Base-by-base conservation (phyloP, 164 flowering plant species). In the Magnolia sinica region DNA sequence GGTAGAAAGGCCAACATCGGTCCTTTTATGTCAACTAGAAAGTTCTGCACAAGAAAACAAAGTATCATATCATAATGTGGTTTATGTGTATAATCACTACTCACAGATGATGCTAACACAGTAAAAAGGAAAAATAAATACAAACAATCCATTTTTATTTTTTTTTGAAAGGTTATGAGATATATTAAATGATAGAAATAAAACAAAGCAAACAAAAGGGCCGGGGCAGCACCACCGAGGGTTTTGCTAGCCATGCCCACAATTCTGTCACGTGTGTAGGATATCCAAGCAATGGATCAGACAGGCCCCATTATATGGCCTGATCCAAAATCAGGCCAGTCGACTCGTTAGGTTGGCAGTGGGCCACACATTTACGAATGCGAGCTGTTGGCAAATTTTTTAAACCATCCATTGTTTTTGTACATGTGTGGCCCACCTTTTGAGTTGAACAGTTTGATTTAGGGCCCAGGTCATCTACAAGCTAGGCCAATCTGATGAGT, bases 21-120 rank as follows among this genome's bases (percentile, higher is more conserved):
- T 72, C 97, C 98, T 85, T 91, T 96, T 61, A 96, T 92, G 81
- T 96, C 99, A 81, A 96, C 89, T 74, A 90, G 85, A 80, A 96
- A 94, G 80, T 91, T 94, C 99, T 96, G 89, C 70, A 76, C 65
- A 59, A 64, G 68, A n/a, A 45, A 63, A 72, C 18, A 64, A 50
- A 67, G 50, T 14, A 69, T 68, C 13, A 64, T 19, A 67, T 66
- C 7, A 72, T 58, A 50, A 76, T 71, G 29, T 64, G 73, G 23
- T 61, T 11, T 16, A 76, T 9, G 31, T 3, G 49, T 49, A 24
- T 23, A 11, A 23, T 50, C 51, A 64, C 8, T 50, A 65, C 1
- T 24, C 29, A 24, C 31, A 22, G 31, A 66, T 66, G 31, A 22
- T 24, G 65, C 10, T 9, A 66, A 9, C 14, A 66, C 45, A 9